Evolutionary conservation across 129 eudicot genomes (phyloP), one percentile per base, ranked within the genome.

Genomic region (Heracleum sosnowskyi): DNA sequence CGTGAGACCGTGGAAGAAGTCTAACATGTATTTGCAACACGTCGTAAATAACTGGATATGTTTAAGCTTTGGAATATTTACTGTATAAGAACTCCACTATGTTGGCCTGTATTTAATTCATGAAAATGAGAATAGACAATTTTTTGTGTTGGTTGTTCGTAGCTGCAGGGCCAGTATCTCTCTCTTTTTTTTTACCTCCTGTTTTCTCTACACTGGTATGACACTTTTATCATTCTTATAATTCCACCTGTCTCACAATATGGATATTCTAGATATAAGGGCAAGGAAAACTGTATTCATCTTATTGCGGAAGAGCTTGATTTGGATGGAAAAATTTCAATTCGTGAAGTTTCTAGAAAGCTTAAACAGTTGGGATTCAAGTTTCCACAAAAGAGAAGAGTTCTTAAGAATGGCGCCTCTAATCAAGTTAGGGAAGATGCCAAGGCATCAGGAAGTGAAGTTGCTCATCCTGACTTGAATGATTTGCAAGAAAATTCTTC

Each of bases 331-430:
- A 85, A 81, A 62, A 81, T 91, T 80, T 89, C 90, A 51, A 77
- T 85, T 53, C 80, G 83, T 76, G 97, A 88, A 83, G 82, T 93
- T 79, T 82, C 96, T 53, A 86, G 83, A 69, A 69, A 77, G 68
- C 88, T 91, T 82, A 93, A 88, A 84, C 78, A 89, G 82, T 76
- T 93, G 69, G 98, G 98, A 73, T 75, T 82, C 12, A 84, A 84
- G 76, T 73, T 85, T 35, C 81, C 91, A 79, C 80, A 85, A 81
- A 88, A 84, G 86, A 89, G 55, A 81, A 84, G 86, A 78, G 44
- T 31, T 64, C 49, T 68, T 63, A 55, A 63, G 49, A 60, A 76
- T 55, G 70, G 84, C 26, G 81, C 47, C 78, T 62, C 86, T 31
- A 44, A 69, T 55, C 77, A 70, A 73, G 73, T 42, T 70, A 53